A percentile compares a stretch with the other conserved stretches of the same genome.
These are phyloP conservation scores for Podaxis mareebaensis DNA, from an alignment of 768 basidiomycete species.

Conservation along the genomic window DNA sequence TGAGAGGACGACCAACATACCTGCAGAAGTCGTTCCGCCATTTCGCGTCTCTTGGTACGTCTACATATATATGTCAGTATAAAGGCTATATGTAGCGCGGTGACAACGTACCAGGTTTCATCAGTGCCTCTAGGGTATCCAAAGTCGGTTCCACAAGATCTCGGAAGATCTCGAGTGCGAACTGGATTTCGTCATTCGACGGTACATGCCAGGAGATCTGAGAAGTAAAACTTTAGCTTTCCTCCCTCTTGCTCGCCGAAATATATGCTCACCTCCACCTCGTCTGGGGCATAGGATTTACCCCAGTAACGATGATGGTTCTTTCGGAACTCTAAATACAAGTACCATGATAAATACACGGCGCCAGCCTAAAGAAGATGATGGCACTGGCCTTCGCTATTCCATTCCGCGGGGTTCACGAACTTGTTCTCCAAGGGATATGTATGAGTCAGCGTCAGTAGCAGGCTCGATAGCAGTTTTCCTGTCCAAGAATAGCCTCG, in stretches of 20 bases:
- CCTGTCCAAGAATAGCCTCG: constrained; percentile 82
- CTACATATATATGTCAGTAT: constrained; percentile 28
- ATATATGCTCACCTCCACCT: constrained; percentile 56
- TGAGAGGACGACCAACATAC: constrained; percentile 32
- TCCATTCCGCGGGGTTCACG: constrained; percentile 77
- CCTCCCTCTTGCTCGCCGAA: background rate
- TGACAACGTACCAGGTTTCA: constrained; percentile 46
- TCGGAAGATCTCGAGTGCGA: constrained; percentile 68
- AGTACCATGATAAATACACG: background rate
- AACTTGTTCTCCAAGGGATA: constrained; percentile 83
- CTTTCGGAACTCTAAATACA: constrained; percentile 56
- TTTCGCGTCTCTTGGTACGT: constrained; percentile 49
- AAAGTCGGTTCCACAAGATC: constrained; percentile 69
- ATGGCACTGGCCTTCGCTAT: constrained; percentile 55
- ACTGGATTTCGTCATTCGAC: constrained; percentile 65
- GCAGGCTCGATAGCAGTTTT: constrained; percentile 68
- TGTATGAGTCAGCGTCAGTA: constrained; percentile 76
- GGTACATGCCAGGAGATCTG: constrained; percentile 84
- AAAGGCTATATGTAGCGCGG: background rate
- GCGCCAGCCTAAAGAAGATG: background rate
- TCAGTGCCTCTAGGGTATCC: constrained; percentile 51
- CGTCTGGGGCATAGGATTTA: constrained; percentile 66
- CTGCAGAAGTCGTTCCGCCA: constrained; percentile 92
- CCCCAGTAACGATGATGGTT: constrained; percentile 82
- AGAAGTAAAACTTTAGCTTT: background rate